A percentile compares a stretch with the other conserved stretches of the same genome.
phyloP scores from a whole-genome alignment of 495 filamentous ascomycete genomes.

The Evernia prunastri region DNA sequence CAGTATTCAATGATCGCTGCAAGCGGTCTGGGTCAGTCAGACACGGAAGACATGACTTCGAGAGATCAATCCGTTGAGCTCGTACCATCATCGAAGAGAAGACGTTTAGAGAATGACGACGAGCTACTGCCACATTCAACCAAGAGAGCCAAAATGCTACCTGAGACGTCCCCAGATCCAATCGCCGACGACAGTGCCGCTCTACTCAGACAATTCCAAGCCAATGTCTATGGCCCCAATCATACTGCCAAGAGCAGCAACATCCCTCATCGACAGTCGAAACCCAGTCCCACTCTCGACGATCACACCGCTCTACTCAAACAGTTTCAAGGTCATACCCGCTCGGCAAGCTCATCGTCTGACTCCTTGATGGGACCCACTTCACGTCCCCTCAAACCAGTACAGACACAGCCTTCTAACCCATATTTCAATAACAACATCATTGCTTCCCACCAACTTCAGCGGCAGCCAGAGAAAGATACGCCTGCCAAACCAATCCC shows the following conservation, averaged over 20 bases:
- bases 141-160: not conserved
- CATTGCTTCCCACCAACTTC: not conserved
- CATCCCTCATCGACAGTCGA: not conserved
- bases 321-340: not conserved
- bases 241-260: not conserved
- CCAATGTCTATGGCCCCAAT: not conserved
- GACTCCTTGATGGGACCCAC: not conserved
- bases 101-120: not conserved
- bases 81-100: not conserved
- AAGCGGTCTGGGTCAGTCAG: constrained; percentile 16
- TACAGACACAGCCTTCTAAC: not conserved
- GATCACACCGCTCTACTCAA: not conserved
- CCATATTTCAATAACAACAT: not conserved
- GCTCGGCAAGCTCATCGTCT: not conserved
- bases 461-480: not conserved
- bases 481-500: not conserved
- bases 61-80: not conserved
- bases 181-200: not conserved
- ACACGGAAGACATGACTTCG: not conserved
- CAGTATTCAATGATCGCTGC: constrained; percentile 23
- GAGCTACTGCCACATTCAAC: not conserved
- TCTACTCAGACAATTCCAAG: constrained; percentile 5
- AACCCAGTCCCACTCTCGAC: not conserved
- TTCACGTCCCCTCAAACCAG: not conserved
- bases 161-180: not conserved